A percentile compares a stretch with the other conserved stretches of the same genome.
These are phyloP conservation scores for Psophocarpus tetragonolobus DNA, from an alignment of 306 rosid species.

Conservation along the genomic window DNA sequence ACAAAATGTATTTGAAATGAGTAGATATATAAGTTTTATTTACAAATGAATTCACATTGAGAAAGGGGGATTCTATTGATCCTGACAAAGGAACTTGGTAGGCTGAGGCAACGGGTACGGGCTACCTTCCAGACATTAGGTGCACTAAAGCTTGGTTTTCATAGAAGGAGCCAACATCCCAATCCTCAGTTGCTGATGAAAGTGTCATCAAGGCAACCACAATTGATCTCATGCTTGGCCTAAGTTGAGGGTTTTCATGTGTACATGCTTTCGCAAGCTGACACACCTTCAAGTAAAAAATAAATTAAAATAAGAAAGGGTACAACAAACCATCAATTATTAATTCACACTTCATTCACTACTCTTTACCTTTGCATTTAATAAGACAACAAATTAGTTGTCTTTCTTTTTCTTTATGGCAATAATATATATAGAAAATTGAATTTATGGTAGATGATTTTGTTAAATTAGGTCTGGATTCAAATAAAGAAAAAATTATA, in stretches of 20 bases:
- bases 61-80: background rate
- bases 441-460: too few species aligned
- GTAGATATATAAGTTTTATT: background rate
- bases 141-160: slow-evolving; percentile 53
- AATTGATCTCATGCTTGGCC: slow-evolving; percentile 89
- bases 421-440: too few species aligned
- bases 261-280: slow-evolving; percentile 75
- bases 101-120: background rate
- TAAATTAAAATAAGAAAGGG: background rate
- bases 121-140: slow-evolving; percentile 60
- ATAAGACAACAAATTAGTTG: background rate
- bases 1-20: background rate
- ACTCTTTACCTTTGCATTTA: background rate
- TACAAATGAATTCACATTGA: slow-evolving; percentile 29
- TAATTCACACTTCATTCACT: background rate
- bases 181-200: slow-evolving; percentile 62
- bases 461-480: too few species aligned
- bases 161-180: slow-evolving; percentile 73
- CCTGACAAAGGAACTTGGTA: slow-evolving; percentile 16
- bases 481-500: too few species aligned
- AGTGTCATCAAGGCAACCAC: slow-evolving; percentile 74
- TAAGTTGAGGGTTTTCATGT: slow-evolving; percentile 70
- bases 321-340: background rate
- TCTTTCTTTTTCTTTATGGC: too few species aligned
- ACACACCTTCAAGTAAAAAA: slow-evolving; percentile 47